These are phyloP conservation scores for Clarireedia monteithiana DNA, from an alignment of 2,329 filamentous ascomycete genomes.

Conservation along the genomic window DNA sequence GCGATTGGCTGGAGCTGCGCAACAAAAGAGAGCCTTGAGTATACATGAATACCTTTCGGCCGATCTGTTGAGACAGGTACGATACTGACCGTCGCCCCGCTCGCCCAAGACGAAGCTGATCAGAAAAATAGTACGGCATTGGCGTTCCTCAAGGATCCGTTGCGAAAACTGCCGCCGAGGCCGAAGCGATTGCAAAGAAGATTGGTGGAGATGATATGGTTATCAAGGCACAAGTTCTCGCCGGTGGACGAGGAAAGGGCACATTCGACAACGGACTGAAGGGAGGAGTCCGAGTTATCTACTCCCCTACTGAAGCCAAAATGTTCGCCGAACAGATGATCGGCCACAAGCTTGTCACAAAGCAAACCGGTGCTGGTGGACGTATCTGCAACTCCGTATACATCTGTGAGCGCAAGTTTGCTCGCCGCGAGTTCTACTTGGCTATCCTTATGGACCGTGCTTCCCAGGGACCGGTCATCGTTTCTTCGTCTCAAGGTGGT, in stretches of 20 bases:
- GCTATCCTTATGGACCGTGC: constrained; percentile 96
- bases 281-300: constrained; percentile 96
- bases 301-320: constrained; percentile 91
- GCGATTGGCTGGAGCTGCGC: constrained; percentile 55
- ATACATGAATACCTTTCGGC: constrained; percentile 98
- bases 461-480: constrained; percentile 86
- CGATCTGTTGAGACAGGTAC: constrained; percentile 72
- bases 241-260: constrained; percentile 95
- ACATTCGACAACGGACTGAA: constrained; percentile 98
- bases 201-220: constrained; percentile 96
- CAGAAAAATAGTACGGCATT: constrained; percentile 71
- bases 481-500: constrained; percentile 95
- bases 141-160: constrained; percentile 86
- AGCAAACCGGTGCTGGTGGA: constrained; percentile 92
- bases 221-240: constrained; percentile 98
- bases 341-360: constrained; percentile 98
- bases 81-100: not conserved
- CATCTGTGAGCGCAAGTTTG: constrained; percentile 99
- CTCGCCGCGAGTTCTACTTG: constrained; percentile 97
- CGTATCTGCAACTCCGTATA: constrained; percentile 96
- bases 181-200: constrained; percentile 81
- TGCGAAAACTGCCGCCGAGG: constrained; percentile 75
- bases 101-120: constrained; percentile 23
- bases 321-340: constrained; percentile 99
- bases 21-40: constrained; percentile 82